These are phyloP conservation scores for Agrocybe pediades DNA, from an alignment of 768 basidiomycete species.

Conservation along the genomic window DNA sequence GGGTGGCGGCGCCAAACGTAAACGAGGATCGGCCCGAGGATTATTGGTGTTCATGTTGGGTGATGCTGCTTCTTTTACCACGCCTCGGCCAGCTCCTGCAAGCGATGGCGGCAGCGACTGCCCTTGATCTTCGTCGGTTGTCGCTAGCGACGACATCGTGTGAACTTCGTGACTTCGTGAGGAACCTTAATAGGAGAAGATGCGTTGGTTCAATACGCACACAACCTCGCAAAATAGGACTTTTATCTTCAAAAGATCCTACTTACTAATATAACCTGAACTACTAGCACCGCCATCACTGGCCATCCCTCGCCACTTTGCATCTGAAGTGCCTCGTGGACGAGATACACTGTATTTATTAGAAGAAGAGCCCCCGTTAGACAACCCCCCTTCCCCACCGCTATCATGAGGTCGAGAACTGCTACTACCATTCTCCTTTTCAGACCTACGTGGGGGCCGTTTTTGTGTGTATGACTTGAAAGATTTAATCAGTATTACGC, in stretches of 20 bases:
- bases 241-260: constrained; percentile 9
- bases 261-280: constrained; percentile 31
- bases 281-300: constrained; percentile 22
- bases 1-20: not conserved
- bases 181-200: not conserved
- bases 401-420: constrained; percentile 28
- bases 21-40: not conserved
- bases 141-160: not conserved
- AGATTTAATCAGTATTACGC: constrained; percentile 3
- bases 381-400: constrained; percentile 21
- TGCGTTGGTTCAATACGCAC: not conserved
- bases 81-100: not conserved
- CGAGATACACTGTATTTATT: constrained; percentile 41
- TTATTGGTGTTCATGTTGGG: not conserved
- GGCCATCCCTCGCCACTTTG: constrained; percentile 47
- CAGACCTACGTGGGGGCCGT: constrained; percentile 61
- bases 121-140: not conserved
- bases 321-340: constrained; percentile 77
- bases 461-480: constrained; percentile 78
- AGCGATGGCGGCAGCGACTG: not conserved
- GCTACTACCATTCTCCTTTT: constrained; percentile 41
- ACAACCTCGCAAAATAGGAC: not conserved
- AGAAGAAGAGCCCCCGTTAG: constrained; percentile 23
- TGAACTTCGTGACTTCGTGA: not conserved
- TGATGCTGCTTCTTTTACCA: not conserved